Percentiles rank a stretch among this genome's conserved stretches.
Evolutionary conservation across 2,329 filamentous ascomycete species (phyloP).

Genomic region (Neoascochyta sp.): DNA sequence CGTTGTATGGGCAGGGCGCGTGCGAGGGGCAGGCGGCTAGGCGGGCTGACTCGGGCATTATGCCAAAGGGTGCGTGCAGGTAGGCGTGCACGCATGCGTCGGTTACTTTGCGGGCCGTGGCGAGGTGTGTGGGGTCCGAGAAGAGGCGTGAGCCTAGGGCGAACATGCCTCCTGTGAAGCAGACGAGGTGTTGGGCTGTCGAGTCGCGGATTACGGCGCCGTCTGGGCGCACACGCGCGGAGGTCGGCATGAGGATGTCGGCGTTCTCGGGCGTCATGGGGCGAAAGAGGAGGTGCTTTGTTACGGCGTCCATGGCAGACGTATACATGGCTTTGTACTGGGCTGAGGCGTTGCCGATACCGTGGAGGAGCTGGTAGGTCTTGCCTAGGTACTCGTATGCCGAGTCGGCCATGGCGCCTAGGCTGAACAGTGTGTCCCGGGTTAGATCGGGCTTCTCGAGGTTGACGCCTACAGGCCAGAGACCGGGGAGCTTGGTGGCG

Average conservation of each 20-base stretch:
- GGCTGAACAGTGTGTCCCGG: slow-evolving; percentile 38
- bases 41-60: slow-evolving; percentile 57
- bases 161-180: slow-evolving; percentile 66
- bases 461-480: slow-evolving; percentile 39
- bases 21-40: slow-evolving; percentile 46
- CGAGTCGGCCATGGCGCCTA: slow-evolving; percentile 32
- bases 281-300: slow-evolving; percentile 45
- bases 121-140: slow-evolving; percentile 48
- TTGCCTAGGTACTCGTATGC: slow-evolving; percentile 39
- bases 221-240: slow-evolving; percentile 30
- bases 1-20: slow-evolving; percentile 38
- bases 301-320: slow-evolving; percentile 39
- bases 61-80: slow-evolving; percentile 50
- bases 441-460: slow-evolving; percentile 23
- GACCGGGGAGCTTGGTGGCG: slow-evolving; percentile 40
- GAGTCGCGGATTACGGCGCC: slow-evolving; percentile 18
- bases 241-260: slow-evolving; percentile 41
- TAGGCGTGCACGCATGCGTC: slow-evolving; percentile 62
- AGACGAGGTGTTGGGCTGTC: slow-evolving; percentile 53
- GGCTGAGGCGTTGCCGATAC: slow-evolving; percentile 23
- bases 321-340: slow-evolving; percentile 55
- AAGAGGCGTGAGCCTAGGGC: slow-evolving; percentile 61
- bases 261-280: slow-evolving; percentile 44
- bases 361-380: slow-evolving; percentile 18
- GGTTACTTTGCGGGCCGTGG: slow-evolving; percentile 53